Conservation (phyloP, 495 filamentous ascomycete species). For the Penicillium flavigenum region DNA sequence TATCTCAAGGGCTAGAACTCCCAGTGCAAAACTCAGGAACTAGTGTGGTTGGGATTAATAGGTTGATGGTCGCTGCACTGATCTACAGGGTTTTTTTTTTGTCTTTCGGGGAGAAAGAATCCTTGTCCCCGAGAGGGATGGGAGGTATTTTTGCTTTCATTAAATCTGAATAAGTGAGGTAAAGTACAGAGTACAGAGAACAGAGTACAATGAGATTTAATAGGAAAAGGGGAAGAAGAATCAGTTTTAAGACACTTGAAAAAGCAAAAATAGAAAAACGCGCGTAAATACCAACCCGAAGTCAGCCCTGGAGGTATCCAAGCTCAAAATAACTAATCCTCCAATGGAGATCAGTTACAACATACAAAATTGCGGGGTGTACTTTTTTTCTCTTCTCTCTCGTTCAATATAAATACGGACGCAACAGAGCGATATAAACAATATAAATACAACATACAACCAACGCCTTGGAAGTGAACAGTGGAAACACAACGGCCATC, state of each 20-base stretch:
- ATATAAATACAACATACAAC: not conserved
- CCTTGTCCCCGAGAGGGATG: constrained; percentile 18
- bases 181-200: too few species aligned
- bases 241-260: not conserved
- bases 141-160: not conserved
- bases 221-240: not conserved
- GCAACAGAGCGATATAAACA: not conserved
- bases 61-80: constrained; percentile 17
- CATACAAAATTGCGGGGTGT: constrained; percentile 6
- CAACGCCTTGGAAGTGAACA: not conserved
- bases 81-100: constrained; percentile 15
- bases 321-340: not conserved
- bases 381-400: not conserved
- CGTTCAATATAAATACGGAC: too few species aligned
- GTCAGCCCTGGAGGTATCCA: not conserved
- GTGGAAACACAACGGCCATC: constrained; percentile 6
- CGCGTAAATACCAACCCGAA: not conserved
- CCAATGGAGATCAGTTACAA: not conserved
- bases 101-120: constrained; percentile 16
- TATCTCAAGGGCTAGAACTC: constrained; percentile 22
- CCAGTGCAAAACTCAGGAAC: not conserved
- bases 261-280: not conserved
- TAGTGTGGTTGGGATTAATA: not conserved
- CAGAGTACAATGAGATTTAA: not conserved
- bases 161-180: not conserved